Conservation (phyloP, 108 stramenopile species). For the Pseudonitzschia delicatissima region DNA sequence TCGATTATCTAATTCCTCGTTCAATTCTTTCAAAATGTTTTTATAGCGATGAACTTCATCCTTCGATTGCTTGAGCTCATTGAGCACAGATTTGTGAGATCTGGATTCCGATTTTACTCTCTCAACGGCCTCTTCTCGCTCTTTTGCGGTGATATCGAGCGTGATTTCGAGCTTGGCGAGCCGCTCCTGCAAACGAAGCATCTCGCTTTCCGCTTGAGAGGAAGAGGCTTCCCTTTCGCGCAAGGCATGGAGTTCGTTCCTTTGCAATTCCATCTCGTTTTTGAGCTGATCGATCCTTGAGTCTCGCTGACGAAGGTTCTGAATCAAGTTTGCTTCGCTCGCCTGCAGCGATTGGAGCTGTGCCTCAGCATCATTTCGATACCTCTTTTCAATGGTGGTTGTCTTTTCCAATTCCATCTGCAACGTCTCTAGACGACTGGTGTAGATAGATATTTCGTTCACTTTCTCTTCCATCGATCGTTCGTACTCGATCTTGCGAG, state of each 20-base stretch:
- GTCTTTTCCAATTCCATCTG: background rate
- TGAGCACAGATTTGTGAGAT: background rate
- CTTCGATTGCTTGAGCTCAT: constrained; percentile 12
- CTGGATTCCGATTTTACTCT: background rate
- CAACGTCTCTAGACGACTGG: background rate
- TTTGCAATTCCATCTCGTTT: background rate
- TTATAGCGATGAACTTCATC: constrained; percentile 9
- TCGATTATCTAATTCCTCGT: constrained; percentile 1
- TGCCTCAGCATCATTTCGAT: constrained; percentile 2
- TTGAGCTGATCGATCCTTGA: constrained; percentile 2
- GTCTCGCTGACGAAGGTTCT: constrained; percentile 3
- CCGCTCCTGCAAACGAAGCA: background rate
- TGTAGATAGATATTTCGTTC: background rate
- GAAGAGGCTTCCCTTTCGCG: constrained; percentile 1
- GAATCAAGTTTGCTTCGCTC: constrained; percentile 9
- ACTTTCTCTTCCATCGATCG: constrained; percentile 2
- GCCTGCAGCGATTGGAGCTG: constrained; percentile 6
- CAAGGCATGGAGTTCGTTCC: constrained; percentile 6
- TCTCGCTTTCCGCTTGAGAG: background rate
- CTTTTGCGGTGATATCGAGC: background rate
- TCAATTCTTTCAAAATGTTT: background rate
- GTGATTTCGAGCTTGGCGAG: background rate
- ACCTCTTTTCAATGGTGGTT: background rate
- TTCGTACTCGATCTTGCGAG: background rate
- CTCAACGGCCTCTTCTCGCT: constrained; percentile 3